Base-by-base conservation (phyloP, 202 grass and related monocot species). In the Setaria viridis region DNA sequence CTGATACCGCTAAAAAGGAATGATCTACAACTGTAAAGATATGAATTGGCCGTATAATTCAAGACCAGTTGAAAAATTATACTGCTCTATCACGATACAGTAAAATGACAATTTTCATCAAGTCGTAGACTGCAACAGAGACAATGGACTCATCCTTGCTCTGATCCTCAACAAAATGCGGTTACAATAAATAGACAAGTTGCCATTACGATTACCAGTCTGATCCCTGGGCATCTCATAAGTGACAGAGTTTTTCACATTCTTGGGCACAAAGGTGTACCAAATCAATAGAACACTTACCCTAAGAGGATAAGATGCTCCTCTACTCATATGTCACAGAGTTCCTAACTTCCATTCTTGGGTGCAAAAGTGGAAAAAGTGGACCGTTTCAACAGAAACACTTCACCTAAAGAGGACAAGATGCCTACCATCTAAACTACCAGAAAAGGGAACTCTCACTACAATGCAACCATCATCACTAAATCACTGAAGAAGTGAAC, bases 401-500 rank as follows among this genome's bases (percentile, higher is more conserved):
- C 33, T 59, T 68, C 21, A 53, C 53, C 51, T 74, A 67, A 58
- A 14, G 3, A 34, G 8, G 43, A 50, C 73, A 77, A 37, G 37
- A 42, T 9, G n/a, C 4, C 7, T 47, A 45, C 8, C 25, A 70
- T 62, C 63, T 62, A 51, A 72, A 62, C 15, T 10, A 11, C n/a
- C 41, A 69, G n/a, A 46, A 85, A 70, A 75, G 32, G 32, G 64
- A 7, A 20, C 73, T 78, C 51, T 37, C 29, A 37, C 41, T 69
- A 25, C 41, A 76, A 21, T 19, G 25, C 63, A 16, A 68, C 29
- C 83, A 77, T 46, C 72, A 45, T 72, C 48, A 77, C 56, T 43
- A 51, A 65, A 80, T 39, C 45, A 70, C 82, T 65, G 34, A 32
- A 77, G 62, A 82, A 78, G 66, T 85, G 76, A 88, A 69, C 67